Base-by-base conservation (phyloP, 805 yeast species). In the Torulaspora franciscae region DNA sequence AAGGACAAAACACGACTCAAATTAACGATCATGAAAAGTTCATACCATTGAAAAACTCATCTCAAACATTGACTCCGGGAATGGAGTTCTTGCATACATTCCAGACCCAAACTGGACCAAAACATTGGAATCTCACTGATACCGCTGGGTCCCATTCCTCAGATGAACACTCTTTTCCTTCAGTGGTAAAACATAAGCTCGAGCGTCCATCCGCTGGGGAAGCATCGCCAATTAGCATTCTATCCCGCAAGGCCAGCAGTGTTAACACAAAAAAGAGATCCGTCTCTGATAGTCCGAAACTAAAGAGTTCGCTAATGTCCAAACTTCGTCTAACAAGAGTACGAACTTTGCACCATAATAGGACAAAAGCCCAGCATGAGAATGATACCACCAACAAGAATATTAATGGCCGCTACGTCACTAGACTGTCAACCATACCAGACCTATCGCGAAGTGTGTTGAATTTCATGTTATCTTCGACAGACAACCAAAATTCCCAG, bases 21-120 rank as follows among this genome's bases (percentile, higher is more conserved):
- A 26, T 9, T 46, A 40, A 22, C 37, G 35, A 40, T 32, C 36
- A 30, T 8, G 54, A 53, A n/a, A 60, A 49, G 40, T 55, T 47
- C 26, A 49, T 64, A 3, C 55, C 59, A 4, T 37, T 61, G 40
- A 65, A 65, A 43, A 51, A 56, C 37, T 64, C 68, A 1, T 55
- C 65, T 2, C 68, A 64, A 42, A 65, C 69, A 0, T 34, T 65
- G 15, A 62, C 65, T 1, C 63, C 68, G 11, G 58, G 55, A 22
- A 47, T 56, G 49, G 66, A 59, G 13, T 39, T 49, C 30, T 27
- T 49, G 6, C 48, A 45, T 15, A 41, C 29, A 11, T 17, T 44
- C 14, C 48, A 41, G 13, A 35, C 19, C 10, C 40, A 30, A 5
- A n/a, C 24, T 15, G 33, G 37, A 29, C 13, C 27, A 5, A 46